A percentile compares a stretch with the other conserved stretches of the same genome.
Conservation (phyloP, 2,329 filamentous ascomycete genomes). For the Fusarium redolens region DNA sequence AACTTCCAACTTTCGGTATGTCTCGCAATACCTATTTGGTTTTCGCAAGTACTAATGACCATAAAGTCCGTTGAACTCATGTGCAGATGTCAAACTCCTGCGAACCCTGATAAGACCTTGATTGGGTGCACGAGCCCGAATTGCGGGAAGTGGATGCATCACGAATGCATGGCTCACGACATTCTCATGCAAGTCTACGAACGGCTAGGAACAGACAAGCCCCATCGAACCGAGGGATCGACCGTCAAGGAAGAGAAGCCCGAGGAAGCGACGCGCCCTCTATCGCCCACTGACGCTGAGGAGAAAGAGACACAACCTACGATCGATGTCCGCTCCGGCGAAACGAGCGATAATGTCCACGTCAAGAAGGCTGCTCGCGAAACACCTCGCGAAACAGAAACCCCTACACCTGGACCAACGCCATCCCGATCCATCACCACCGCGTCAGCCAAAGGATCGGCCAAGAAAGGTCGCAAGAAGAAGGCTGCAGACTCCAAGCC, state of each 20-base stretch:
- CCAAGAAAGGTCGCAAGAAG: slow-evolving; percentile 54
- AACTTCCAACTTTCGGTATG: slow-evolving; percentile 69
- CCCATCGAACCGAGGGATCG: slow-evolving; percentile 56
- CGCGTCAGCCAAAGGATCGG: slow-evolving; percentile 42
- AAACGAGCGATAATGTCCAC: slow-evolving; percentile 53
- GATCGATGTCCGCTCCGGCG: slow-evolving; percentile 64
- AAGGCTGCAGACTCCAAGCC: slow-evolving; percentile 55
- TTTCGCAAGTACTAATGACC: slow-evolving; percentile 35
- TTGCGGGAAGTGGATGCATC: slow-evolving; percentile 72
- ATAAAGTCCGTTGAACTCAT: slow-evolving; percentile 64
- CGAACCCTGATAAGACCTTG: slow-evolving; percentile 70
- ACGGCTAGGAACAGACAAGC: slow-evolving; percentile 62
- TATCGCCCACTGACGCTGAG: slow-evolving; percentile 64
- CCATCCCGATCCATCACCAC: slow-evolving; percentile 39
- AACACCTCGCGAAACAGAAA: slow-evolving; percentile 47
- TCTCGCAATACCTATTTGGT: slow-evolving; percentile 2
- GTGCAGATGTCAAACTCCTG: slow-evolving; percentile 69
- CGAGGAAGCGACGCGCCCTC: slow-evolving; percentile 52
- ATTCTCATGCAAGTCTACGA: slow-evolving; percentile 62
- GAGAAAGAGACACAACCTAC: slow-evolving; percentile 63
- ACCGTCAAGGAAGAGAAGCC: slow-evolving; percentile 56
- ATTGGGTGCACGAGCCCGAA: slow-evolving; percentile 66
- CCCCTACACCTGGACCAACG: slow-evolving; percentile 48
- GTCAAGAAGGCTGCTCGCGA: slow-evolving; percentile 51
- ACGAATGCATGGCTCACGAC: slow-evolving; percentile 70